Evolutionary conservation across 2,329 filamentous ascomycete genomes (phyloP), one percentile per base, ranked within the genome.

Genomic region (Fonsecaea pedrosoi): DNA sequence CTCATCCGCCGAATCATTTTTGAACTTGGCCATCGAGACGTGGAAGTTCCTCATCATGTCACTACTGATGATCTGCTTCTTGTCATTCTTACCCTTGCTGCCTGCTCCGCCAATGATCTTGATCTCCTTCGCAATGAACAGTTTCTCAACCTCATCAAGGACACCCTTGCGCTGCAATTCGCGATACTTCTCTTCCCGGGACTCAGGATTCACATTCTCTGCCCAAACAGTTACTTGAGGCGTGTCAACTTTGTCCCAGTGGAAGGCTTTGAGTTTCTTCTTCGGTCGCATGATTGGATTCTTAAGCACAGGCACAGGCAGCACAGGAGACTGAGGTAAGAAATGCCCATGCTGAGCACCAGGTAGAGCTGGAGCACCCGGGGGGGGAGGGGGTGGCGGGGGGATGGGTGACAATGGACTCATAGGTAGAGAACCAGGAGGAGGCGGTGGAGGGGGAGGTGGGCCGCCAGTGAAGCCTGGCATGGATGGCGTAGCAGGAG

Each of bases 221-320:
- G 93, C 94, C 94, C 94, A 98, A 73, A 97, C 92, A 62, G 94
- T 97, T 59, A 92, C 91, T 77, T 95, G 89, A 25, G 93, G 92
- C 61, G 91, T 87, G 79, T 99, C 95, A 62, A 99, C 92, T 83
- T 98, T 98, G 81, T 99, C 95, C 94, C 95, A 98, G 82, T 99
- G 95, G 73, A 99, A 85, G 66, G 94, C 94, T 87, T 99, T 99
- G 79, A 99, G 92, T 85, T 98, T 99, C 88, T 97, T 98, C 87
- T 97, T 98, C 25, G 95, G 93, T 73, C 94, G 85, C 60, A 93
- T 92, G 68, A 93, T 91, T 40, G 92, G 90, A 74, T 96, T 81
- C 53, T 90, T 88, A 72, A 92, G 83, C 7, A 87, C 86, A 25
- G 87, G 81, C 13, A 84, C 76, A 21, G 82, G 80, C 68, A 86